phyloP scores from a whole-genome alignment of 345 rosid genomes.

The Bretschneidera sinensis region DNA sequence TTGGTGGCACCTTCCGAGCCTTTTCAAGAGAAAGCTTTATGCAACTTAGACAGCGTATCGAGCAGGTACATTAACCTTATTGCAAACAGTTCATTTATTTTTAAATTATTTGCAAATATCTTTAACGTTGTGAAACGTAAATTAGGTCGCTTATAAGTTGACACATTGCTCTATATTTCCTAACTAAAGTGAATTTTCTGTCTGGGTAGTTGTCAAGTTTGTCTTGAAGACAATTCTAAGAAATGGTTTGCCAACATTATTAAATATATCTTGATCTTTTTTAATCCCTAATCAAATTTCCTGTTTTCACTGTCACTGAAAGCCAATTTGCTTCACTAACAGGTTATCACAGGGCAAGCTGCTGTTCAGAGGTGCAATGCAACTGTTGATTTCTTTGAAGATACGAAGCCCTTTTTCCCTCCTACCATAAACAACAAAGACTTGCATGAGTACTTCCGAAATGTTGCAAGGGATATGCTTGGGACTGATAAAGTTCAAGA shows the following conservation, averaged over 20 bases:
- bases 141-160: too few relatives aligned
- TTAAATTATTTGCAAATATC: too few relatives aligned
- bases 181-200: background rate
- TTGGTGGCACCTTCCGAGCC: constrained; percentile 88
- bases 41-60: constrained; percentile 62
- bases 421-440: constrained; percentile 55
- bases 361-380: constrained; percentile 85
- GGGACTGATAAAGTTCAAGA: constrained; percentile 44
- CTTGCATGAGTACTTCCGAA: constrained; percentile 51
- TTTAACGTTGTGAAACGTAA: too few relatives aligned
- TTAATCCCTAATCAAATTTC: too few relatives aligned
- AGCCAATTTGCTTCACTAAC: constrained; percentile 16
- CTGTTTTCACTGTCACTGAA: background rate
- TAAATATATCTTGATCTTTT: too few relatives aligned
- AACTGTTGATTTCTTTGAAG: constrained; percentile 43
- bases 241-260: too few relatives aligned
- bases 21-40: constrained; percentile 52
- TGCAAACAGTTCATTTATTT: too few relatives aligned
- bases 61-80: constrained; percentile 44
- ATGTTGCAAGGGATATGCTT: constrained; percentile 57
- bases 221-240: too few relatives aligned
- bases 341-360: constrained; percentile 90
- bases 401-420: too few relatives aligned
- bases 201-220: background rate
- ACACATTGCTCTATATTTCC: background rate